Base-by-base conservation (phyloP, 1,139 yeast genomes). In the Yamadazyma kanchanaburiensis region DNA sequence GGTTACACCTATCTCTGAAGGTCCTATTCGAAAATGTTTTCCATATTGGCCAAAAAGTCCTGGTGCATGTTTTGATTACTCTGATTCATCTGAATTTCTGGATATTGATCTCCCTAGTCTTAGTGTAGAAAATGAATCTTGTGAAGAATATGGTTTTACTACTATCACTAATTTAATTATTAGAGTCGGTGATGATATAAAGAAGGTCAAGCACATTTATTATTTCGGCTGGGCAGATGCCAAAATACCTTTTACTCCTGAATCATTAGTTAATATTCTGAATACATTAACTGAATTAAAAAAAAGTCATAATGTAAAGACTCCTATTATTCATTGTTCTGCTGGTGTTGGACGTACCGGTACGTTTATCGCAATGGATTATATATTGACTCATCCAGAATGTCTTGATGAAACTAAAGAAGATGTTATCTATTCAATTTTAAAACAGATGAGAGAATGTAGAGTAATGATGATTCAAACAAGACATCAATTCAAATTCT, bases 281-380 rank as follows among this genome's bases (percentile, higher is more conserved):
- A 36, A 42, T 9, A 53, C 53, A 12, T 46, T 66, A 6, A 37
- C 40, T 9, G 26, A 29, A 5, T 22, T 51, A 1, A 38, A 42
- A 33, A 22, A 18, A 1, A 17, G 28, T 4, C 22, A 28, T 3
- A 33, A 42, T 16, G 30, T 39, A 4, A 48, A 56, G 1, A 43
- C 52, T 0, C 75, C 75, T 2, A 57, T 69, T 6, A 80, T 82
- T 2, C 94, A 84, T 49, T 84, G 94, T 46, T 81, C 91, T 2
- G 94, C 94, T 0, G 94, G 94, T 0, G 88, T 85, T 13, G 94
- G 94, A 4, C 61, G 94, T 35, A 77, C 94, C 0, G 94, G 94
- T 1, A 83, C 94, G 0, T 84, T 77, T 46, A 75, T 85, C 14
- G 78, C 85, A 2, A 51, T 80, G 29, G 89, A 84, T 48, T 74